Base-by-base conservation (phyloP, 208 protist species). In the Wallacemonas collosoma region DNA sequence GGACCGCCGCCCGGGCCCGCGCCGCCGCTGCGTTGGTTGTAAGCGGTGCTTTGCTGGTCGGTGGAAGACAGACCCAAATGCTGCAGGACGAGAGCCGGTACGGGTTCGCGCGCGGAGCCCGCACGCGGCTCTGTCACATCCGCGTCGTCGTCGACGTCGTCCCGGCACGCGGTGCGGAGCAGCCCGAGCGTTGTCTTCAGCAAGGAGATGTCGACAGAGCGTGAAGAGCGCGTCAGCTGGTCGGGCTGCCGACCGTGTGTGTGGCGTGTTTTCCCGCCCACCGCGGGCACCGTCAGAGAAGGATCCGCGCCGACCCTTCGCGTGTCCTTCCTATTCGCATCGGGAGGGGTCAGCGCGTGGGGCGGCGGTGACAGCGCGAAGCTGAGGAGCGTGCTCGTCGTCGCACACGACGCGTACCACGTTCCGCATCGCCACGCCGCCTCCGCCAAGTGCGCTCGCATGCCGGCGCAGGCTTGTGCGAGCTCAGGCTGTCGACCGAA, bases 371-470 rank as follows among this genome's bases (percentile, higher is more conserved):
- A 26, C 6, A 50, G 53, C 53, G 53, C 53, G 9, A 38, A 57
- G 9, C 5, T 7, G 53, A 57, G 53, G 14, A 57, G 14, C 53
- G 17, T 17, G 53, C 17, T 35, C 1, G 60, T 17, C 9, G 60
- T 14, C 12, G 8, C 48, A 54, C 40, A 4, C 8, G 64, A 5
- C 26, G 62, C 6, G 3, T 54, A 50, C 84, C 87, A 93, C 41
- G 51, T 72, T 0, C 77, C 76, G 53, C 82, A 81, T 48, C 79
- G 78, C 84, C 82, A 93, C n/a, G 86, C 72, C 2, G 82, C 82
- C 72, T 80, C 75, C 0, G 87, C 80, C 12, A 87, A 70, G 2
- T 82, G 71, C 1, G 72, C 73, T 35, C 79, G 79, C 48, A 92
- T 44, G 11, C 47, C 45, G 8, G 60, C 43, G 5, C 35, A 40